Base-by-base conservation (phyloP, 177 flowering plant species). In the Tripterygium wilfordii region DNA sequence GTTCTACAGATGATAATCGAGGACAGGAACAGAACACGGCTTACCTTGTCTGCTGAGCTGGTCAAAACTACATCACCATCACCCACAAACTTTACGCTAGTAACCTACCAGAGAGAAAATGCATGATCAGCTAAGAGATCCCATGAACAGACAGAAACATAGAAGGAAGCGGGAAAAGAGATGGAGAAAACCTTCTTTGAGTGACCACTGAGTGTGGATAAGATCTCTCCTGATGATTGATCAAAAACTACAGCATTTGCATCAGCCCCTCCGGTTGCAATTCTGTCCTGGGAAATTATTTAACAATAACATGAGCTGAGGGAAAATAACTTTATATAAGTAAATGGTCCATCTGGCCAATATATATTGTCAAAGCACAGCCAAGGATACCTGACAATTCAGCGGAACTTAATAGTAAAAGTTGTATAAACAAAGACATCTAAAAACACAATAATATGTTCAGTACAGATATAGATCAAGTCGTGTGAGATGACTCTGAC, bases 221-320 rank as follows among this genome's bases (percentile, higher is more conserved):
- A 30, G 40, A 90, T 82, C 70, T 90, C 74, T 39, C 95, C 97
- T 4, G 97, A 79, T 40, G 81, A 45, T 49, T 71, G 79, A 60
- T 90, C 85, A 62, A 94, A 90, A 41, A 94, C 37, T 24, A 90
- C 83, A 54, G 88, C 88, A 78, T 77, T 86, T 33, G 95, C 37
- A 60, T 94, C 97, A 61, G 75, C 70, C 37, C 99, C 97, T 50
- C 96, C 99, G 43, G 99, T 85, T 28, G 86, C 99, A 81, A 94
- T 77, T 26, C 90, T 54, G 62, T 94, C 95, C 99, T 94, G 56
- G 12, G 5, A 42, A 25, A 3, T 19, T 36, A 56, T 20, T 31
- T 19, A 27, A 25, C 43, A 31, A 58, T 27, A 50, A 9, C 28
- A 10, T 14, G 22, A 13, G 22, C 2, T 9, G 29, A 37, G 15